Base-by-base conservation (phyloP, 192 early-diverging fungal species). In the Coemansia interrupta region DNA sequence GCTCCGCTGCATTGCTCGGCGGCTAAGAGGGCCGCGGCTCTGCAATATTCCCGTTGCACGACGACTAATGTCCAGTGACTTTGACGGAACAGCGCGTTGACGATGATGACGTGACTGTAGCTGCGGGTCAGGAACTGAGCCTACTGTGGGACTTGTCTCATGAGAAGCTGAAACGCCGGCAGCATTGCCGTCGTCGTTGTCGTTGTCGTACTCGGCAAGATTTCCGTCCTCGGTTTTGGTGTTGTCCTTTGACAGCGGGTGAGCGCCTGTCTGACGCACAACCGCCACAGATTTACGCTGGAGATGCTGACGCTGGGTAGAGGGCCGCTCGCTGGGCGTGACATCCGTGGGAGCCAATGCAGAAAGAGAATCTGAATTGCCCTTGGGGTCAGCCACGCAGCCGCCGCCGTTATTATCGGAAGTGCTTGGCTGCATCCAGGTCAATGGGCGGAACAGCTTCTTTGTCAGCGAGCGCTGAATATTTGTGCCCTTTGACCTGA, bases 1-100 rank as follows among this genome's bases (percentile, higher is more conserved):
- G 63, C 38, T 41, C 10, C 73, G 73, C 63, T 66, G 63, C 63
- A 76, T 36, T 4, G 50, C 60, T 1, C 63, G 63, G 10, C 73
- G 66, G 47, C 58, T 69, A 12, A 76, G 63, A 39, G 52, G 30
- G 18, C 63, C 63, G 3, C 66, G 55, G 22, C 41, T 55, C 13
- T 54, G 55, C 4, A 62, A 36, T 4, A 58, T 13, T 19, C 12
- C 29, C 1, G 49, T 30, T 11, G 54, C 32, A 13, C 39, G 42
- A 1, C 57, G 56, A 54, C 52, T 28, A 20, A 66, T 60, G 18
- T 76, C 73, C 4, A 76, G 63, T 24, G 66, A 70, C 63, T 66
- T 68, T 62, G 72, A 67, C 17, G 60, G 57, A 29, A 57, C 36
- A 5, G 54, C 59, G 26, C 62, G 56, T 5, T 50, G 48, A 32